Conservation (phyloP, 179 eudicot genomes). For the Vitellaria paradoxa region DNA sequence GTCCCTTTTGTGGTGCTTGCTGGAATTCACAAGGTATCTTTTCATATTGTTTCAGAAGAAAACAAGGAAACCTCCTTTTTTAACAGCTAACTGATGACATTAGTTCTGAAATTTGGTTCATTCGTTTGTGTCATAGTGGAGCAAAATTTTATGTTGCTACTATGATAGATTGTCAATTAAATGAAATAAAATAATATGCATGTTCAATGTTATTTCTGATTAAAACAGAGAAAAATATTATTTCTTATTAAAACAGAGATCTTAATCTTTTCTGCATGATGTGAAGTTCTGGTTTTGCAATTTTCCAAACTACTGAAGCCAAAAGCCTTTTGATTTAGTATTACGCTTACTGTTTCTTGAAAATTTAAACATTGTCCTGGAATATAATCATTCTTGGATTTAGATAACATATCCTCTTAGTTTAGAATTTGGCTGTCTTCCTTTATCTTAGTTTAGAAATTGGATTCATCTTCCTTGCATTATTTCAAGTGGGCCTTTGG, state of each 20-base stretch:
- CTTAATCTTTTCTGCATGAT: neutral
- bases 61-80: neutral
- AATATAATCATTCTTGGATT: neutral
- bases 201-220: neutral
- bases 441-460: no score
- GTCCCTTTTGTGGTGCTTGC: constrained; percentile 99
- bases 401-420: neutral
- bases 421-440: neutral
- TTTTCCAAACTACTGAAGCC: neutral
- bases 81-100: neutral
- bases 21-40: constrained; percentile 89
- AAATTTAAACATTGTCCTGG: no score
- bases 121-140: neutral
- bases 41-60: neutral
- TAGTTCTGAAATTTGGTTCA: neutral
- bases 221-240: neutral
- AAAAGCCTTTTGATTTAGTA: no score
- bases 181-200: neutral
- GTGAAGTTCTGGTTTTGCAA: neutral
- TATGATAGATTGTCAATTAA: neutral
- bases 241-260: neutral
- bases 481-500: neutral
- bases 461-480: neutral
- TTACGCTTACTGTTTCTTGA: no score
- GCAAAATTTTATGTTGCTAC: neutral